Evolutionary conservation across 2,329 filamentous ascomycete genomes (phyloP), one percentile per base, ranked within the genome.

Genomic region (Fusarium algeriense): DNA sequence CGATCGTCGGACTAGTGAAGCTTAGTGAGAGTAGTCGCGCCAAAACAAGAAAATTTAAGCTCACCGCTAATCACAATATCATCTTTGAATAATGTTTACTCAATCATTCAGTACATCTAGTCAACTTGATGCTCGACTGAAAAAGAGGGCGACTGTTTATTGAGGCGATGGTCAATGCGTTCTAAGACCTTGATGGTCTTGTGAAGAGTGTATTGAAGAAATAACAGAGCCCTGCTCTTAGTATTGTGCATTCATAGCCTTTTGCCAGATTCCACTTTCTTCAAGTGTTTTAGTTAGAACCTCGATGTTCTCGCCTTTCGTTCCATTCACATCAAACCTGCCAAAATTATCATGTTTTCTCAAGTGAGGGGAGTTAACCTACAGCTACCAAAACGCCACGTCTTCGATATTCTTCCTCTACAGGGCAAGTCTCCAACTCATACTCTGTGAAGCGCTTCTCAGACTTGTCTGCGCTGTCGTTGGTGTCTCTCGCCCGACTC

Each of bases 161-260:
- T 23, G 23, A 23, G 23, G 23, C 23, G 23, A 23, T 23, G 23
- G 23, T 5, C 23, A 17, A 37, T 37, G 35, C 15, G 10, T 37
- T 10, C 37, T 4, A 38, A 38, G 17, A n/a, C 15, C 17, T n/a
- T 38, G 17, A 19, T 10, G 2, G 19, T 7, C 13, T 37, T 6
- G 4, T 38, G 12, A 10, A 19, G 23, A 4, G 17, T 11, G 17
- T 12, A 17, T 38, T 3, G 10, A 38, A 5, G 17, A 19, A 19
- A 5, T 34, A 11, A 10, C 11, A 10, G 3, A 14, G 4, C 5
- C 10, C 0, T 5, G 5, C 11, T 20, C 5, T 11, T 6, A 14
- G 17, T 19, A 1, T 14, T 10, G 17, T 19, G 15, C 5, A 5
- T 17, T 3, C 0, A 11, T 13, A 19, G 3, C 15, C 5, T 19